Evolutionary conservation across 352 stramenopile genomes (phyloP).

Genomic region (Phytophthora sojae): DNA sequence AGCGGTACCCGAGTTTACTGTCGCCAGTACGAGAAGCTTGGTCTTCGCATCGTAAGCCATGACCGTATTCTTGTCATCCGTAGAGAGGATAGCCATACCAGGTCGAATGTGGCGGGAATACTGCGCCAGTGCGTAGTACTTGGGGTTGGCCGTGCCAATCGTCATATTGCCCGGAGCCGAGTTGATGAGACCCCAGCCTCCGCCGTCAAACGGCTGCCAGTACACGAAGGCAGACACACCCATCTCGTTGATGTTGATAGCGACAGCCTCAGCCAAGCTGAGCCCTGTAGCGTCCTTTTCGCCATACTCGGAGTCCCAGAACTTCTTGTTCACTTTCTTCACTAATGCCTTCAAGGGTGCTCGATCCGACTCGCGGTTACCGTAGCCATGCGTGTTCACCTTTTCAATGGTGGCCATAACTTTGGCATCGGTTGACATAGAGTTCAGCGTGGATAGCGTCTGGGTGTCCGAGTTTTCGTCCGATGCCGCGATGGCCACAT

Average conservation of each 20-base stretch:
- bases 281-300: slow-evolving; percentile 50
- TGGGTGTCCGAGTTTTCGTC: slow-evolving; percentile 55
- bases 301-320: slow-evolving; percentile 66
- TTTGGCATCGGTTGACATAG: slow-evolving; percentile 15
- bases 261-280: slow-evolving; percentile 54
- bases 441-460: slow-evolving; percentile 37
- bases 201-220: slow-evolving; percentile 56
- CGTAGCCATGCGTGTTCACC: slow-evolving; percentile 60
- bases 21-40: slow-evolving; percentile 32
- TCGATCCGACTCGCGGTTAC: slow-evolving; percentile 44
- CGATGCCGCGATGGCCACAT: slow-evolving; percentile 40
- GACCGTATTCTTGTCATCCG: slow-evolving; percentile 44
- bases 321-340: slow-evolving; percentile 35
- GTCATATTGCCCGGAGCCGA: slow-evolving; percentile 43
- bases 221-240: slow-evolving; percentile 61
- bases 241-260: slow-evolving; percentile 59
- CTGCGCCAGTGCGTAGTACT: slow-evolving; percentile 56
- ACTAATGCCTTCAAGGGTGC: slow-evolving; percentile 35
- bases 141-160: slow-evolving; percentile 44
- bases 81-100: slow-evolving; percentile 51
- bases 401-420: slow-evolving; percentile 43
- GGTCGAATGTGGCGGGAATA: slow-evolving; percentile 61
- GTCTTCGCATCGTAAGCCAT: slow-evolving; percentile 39
- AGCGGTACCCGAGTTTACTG: slow-evolving; percentile 40
- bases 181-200: slow-evolving; percentile 53